phyloP scores from a whole-genome alignment of 2,329 filamentous ascomycete genomes.

The Calonectria pseudoreteaudii region DNA sequence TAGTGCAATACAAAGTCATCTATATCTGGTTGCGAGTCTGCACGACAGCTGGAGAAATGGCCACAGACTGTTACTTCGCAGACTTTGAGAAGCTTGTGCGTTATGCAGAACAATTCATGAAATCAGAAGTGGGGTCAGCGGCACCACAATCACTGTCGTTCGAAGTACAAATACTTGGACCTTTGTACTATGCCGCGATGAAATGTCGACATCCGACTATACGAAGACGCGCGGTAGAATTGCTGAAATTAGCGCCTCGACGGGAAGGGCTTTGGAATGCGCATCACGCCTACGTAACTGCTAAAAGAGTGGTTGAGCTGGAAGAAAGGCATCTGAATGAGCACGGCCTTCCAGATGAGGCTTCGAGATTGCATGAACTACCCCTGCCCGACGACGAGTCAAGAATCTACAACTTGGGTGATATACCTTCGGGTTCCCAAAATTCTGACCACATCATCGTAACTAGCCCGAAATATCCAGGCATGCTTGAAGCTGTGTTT shows the following conservation, averaged over 20 bases:
- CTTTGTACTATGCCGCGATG: constrained; percentile 10
- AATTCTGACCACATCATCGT: neutral
- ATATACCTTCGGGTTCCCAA: neutral
- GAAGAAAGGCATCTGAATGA: constrained; percentile 12
- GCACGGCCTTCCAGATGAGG: constrained; percentile 5
- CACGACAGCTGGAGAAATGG: constrained; percentile 5
- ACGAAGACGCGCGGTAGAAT: constrained; percentile 13
- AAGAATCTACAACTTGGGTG: neutral
- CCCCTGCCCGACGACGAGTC: neutral
- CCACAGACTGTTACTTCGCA: constrained; percentile 1
- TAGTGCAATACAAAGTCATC: constrained; percentile 14
- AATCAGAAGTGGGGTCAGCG: neutral
- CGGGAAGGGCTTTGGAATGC: constrained; percentile 17
- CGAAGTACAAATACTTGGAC: constrained; percentile 12
- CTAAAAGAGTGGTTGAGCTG: constrained; percentile 11
- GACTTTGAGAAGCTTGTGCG: constrained; percentile 14
- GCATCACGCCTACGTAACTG: constrained; percentile 17
- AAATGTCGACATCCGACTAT: constrained; percentile 13
- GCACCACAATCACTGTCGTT: constrained; percentile 12
- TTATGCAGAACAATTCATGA: constrained; percentile 1
- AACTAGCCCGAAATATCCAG: neutral
- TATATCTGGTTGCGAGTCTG: constrained; percentile 18
- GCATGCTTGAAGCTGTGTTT: neutral
- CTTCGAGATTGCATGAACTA: neutral
- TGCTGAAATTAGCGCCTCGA: constrained; percentile 5